Percentiles rank a stretch among this genome's conserved stretches.
Evolutionary conservation across 441 rosid genomes (phyloP).

Genomic region (Pelargonium fulgidum): DNA sequence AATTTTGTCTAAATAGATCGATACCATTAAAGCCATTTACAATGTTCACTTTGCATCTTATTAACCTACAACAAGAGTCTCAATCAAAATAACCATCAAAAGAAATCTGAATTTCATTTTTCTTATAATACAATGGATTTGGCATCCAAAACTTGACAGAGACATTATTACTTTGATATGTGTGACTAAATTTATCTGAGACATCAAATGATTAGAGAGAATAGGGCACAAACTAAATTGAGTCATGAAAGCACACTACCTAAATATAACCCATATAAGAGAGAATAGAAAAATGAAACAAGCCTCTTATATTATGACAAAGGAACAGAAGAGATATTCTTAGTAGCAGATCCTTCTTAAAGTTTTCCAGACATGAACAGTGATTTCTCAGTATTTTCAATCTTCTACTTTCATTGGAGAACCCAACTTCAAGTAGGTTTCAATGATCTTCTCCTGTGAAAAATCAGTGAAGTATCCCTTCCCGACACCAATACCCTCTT

Average conservation of each 20-base stretch:
- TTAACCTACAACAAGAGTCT: neutral
- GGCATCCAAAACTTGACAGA: too few species aligned
- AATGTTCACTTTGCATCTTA: neutral
- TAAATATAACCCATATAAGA: too few species aligned
- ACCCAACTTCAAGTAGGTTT: slow-evolving; percentile 35
- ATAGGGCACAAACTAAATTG: too few species aligned
- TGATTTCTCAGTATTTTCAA: neutral
- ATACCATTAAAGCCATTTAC: slow-evolving; percentile 7
- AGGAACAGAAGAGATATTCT: neutral
- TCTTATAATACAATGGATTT: too few species aligned
- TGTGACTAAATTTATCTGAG: neutral
- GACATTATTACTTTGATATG: neutral
- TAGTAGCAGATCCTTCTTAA: neutral
- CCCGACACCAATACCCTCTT: slow-evolving; percentile 52
- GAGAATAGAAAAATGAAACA: too few species aligned
- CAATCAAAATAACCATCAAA: neutral
- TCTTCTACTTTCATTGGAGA: slow-evolving; percentile 12
- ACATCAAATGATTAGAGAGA: too few species aligned
- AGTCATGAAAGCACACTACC: too few species aligned
- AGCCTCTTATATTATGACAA: neutral
- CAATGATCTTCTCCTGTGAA: slow-evolving; percentile 47
- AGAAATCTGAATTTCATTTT: too few species aligned
- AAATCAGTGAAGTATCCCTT: slow-evolving; percentile 74
- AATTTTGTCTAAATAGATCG: slow-evolving; percentile 15
- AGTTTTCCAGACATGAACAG: neutral